Evolutionary conservation across 2,329 filamentous ascomycete genomes (phyloP).

Genomic region (Ophiocordyceps camponoti-saundersi): DNA sequence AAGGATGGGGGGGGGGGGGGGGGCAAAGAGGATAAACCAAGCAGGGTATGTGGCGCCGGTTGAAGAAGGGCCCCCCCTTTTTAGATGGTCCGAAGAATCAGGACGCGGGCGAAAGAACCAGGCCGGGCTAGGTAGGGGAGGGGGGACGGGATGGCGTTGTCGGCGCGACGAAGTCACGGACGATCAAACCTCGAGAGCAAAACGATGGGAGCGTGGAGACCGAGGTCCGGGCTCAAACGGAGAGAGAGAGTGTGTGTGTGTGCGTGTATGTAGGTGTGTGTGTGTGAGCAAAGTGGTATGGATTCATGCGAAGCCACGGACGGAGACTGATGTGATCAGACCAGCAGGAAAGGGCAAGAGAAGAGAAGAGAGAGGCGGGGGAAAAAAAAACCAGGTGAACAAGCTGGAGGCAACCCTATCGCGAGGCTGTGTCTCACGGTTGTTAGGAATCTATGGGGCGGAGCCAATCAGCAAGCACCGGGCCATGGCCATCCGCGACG

Average conservation of each 20-base stretch:
- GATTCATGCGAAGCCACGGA: neutral
- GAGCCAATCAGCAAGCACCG: neutral
- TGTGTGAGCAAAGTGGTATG: too few species aligned
- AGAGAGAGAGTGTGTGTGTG: too few species aligned
- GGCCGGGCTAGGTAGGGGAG: neutral
- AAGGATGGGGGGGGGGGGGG: neutral
- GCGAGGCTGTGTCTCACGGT: neutral
- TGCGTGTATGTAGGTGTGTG: too few species aligned
- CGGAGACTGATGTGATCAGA: neutral
- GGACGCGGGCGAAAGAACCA: neutral
- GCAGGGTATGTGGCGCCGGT: neutral
- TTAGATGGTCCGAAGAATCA: neutral
- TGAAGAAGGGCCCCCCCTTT: neutral
- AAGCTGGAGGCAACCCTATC: neutral
- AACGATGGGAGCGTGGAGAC: neutral
- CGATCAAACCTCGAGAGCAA: neutral
- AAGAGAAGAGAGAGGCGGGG: too few species aligned
- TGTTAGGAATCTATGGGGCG: neutral
- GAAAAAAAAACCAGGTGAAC: neutral
- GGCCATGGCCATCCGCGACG: neutral
- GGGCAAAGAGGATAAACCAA: neutral
- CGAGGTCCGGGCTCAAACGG: neutral
- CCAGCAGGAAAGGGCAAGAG: neutral
- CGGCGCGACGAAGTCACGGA: neutral
- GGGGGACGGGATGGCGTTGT: neutral